A percentile compares a stretch with the other conserved stretches of the same genome.
Conservation (phyloP, 495 filamentous ascomycete genomes). For the Podospora didyma region DNA sequence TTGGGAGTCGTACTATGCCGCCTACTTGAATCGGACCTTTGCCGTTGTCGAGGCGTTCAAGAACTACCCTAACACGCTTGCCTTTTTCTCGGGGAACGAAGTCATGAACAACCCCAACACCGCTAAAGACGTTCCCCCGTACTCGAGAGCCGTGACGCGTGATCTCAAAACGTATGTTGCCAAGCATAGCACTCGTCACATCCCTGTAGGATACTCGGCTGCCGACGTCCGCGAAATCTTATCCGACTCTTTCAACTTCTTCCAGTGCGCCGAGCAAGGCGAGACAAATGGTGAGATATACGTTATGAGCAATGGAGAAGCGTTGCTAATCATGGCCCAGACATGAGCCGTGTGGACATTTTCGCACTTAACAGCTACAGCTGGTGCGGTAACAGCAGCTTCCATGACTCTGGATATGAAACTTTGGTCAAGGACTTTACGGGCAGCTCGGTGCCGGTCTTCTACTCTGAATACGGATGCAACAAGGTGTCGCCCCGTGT, state of each 20-base stretch:
- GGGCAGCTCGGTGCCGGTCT: conserved; percentile 74
- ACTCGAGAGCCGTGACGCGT: conserved; percentile 77
- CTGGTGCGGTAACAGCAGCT: conserved; percentile 82
- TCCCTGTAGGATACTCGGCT: conserved; percentile 63
- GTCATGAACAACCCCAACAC: conserved; percentile 70
- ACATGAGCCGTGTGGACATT: conserved; percentile 71
- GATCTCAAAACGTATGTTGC: conserved; percentile 77
- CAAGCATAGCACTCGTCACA: conserved; percentile 34
- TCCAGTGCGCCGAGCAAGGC: conserved; percentile 72
- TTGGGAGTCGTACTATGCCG: conserved; percentile 63
- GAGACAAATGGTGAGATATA: conserved; percentile 33
- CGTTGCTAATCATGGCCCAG: conserved; percentile 10
- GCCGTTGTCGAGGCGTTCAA: conserved; percentile 92
- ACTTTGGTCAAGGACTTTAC: conserved; percentile 65
- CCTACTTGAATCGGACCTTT: conserved; percentile 81
- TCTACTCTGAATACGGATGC: conserved; percentile 97
- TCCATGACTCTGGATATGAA: conserved; percentile 67
- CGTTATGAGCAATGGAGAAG: too few relatives aligned
- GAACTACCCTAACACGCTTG: conserved; percentile 84
- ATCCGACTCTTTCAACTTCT: conserved; percentile 75
- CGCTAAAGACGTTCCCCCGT: conserved; percentile 55
- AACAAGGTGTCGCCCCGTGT: conserved; percentile 73
- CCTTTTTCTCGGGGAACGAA: conserved; percentile 92
- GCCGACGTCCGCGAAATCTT: conserved; percentile 82
- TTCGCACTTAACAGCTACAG: conserved; percentile 95